A percentile compares a stretch with the other conserved stretches of the same genome.
These are phyloP conservation scores for Nakazawaea ambrosiae DNA, from an alignment of 805 yeast genomes.

Conservation along the genomic window DNA sequence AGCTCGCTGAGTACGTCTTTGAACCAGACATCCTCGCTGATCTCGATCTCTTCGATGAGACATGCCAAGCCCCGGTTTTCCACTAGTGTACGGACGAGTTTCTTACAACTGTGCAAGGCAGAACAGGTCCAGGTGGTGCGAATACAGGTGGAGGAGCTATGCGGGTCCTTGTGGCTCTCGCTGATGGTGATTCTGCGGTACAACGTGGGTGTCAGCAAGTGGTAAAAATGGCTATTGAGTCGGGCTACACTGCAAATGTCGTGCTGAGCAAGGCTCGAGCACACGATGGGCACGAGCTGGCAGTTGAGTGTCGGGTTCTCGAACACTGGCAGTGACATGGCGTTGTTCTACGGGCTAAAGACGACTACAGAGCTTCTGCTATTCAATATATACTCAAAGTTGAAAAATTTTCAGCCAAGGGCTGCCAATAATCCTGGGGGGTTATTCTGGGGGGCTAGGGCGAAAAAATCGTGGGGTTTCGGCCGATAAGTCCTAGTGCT, in stretches of 20 bases:
- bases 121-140: background rate
- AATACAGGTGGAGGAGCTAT: background rate
- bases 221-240: conserved; percentile 2
- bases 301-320: background rate
- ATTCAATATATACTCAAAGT: no score
- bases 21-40: conserved; percentile 7
- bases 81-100: background rate
- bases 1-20: conserved; percentile 3
- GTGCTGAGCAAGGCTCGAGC: background rate
- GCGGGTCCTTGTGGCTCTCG: background rate
- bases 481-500: no score
- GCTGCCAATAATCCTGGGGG: no score
- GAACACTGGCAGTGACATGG: no score
- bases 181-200: conserved; percentile 3
- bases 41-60: background rate
- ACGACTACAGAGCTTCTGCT: no score
- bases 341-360: no score
- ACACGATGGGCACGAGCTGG: background rate
- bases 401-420: no score
- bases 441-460: no score
- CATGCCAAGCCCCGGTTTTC: background rate
- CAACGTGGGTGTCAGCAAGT: conserved; percentile 1
- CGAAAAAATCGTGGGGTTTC: no score
- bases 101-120: background rate
- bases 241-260: background rate